These are phyloP conservation scores for Psilocybe subaeruginosa DNA, from an alignment of 768 basidiomycete genomes.

Conservation along the genomic window DNA sequence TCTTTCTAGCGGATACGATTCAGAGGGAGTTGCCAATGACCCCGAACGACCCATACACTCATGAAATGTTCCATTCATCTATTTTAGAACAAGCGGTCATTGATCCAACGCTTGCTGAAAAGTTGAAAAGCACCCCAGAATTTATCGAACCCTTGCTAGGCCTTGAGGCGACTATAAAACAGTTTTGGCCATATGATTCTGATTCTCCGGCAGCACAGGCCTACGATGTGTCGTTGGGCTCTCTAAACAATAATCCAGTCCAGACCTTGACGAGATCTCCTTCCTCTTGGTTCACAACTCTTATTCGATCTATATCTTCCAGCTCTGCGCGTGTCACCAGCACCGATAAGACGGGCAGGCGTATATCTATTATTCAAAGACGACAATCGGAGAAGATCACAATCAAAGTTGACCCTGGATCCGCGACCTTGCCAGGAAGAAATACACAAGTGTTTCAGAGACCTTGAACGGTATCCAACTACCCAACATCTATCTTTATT, in stretches of 20 bases:
- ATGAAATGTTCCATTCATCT: slow-evolving; percentile 66
- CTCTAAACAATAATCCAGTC: slow-evolving; percentile 3
- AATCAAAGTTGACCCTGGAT: not conserved
- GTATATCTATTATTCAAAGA: not conserved
- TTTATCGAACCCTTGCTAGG: slow-evolving; percentile 47
- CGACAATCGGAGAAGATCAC: not conserved
- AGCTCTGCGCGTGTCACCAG: not conserved
- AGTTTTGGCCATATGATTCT: slow-evolving; percentile 47
- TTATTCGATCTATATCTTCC: not conserved
- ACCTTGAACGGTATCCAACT: not conserved
- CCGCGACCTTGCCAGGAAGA: not conserved
- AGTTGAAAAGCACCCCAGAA: slow-evolving; percentile 43
- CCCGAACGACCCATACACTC: slow-evolving; percentile 44
- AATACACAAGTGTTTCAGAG: not conserved
- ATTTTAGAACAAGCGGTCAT: slow-evolving; percentile 48
- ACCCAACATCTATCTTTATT: no score
- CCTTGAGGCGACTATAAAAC: slow-evolving; percentile 54
- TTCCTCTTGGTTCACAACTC: slow-evolving; percentile 15
- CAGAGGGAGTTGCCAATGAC: slow-evolving; percentile 51
- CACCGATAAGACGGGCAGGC: not conserved
- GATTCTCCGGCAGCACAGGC: slow-evolving; percentile 22
- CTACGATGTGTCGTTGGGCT: slow-evolving; percentile 19
- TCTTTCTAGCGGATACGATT: slow-evolving; percentile 43
- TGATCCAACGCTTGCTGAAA: slow-evolving; percentile 33
- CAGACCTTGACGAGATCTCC: slow-evolving; percentile 4